These are phyloP conservation scores for Cladophialophora bantiana DNA, from an alignment of 2,329 filamentous ascomycete genomes.

Conservation along the genomic window DNA sequence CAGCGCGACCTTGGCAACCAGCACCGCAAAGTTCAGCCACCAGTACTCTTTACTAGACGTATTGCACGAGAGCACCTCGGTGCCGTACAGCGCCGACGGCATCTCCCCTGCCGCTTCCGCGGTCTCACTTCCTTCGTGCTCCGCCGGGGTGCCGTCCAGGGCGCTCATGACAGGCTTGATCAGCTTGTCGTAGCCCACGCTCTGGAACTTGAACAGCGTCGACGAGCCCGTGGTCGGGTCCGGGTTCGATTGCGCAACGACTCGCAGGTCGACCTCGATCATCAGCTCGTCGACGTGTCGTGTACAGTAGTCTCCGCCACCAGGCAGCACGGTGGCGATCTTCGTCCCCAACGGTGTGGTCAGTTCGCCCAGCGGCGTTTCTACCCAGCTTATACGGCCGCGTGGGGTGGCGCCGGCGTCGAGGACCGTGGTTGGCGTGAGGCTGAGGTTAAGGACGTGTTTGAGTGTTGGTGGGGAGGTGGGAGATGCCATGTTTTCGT, in stretches of 20 bases:
- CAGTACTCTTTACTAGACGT: slow-evolving; percentile 15
- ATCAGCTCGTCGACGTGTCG: slow-evolving; percentile 16
- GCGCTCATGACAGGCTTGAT: slow-evolving; percentile 9
- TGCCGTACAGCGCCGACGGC: slow-evolving; percentile 13
- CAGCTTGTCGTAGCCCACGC: slow-evolving; percentile 11
- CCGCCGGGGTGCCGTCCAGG: slow-evolving; percentile 1
- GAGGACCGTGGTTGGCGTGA: not conserved
- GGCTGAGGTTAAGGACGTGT: slow-evolving; percentile 16
- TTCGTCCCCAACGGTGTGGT: not conserved
- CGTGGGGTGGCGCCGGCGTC: slow-evolving; percentile 13
- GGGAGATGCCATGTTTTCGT: not conserved
- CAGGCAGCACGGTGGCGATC: slow-evolving; percentile 8
- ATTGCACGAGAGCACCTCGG: slow-evolving; percentile 15
- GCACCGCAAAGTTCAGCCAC: slow-evolving; percentile 14
- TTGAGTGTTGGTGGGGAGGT: slow-evolving; percentile 3
- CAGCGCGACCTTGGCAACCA: slow-evolving; percentile 17
- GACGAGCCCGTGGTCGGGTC: not conserved
- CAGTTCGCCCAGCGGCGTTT: not conserved
- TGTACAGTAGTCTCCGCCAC: slow-evolving; percentile 20
- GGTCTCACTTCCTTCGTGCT: too few species aligned
- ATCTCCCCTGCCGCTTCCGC: not conserved
- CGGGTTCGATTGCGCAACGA: not conserved
- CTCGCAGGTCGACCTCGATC: slow-evolving; percentile 13
- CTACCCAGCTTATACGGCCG: slow-evolving; percentile 13
- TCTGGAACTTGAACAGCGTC: slow-evolving; percentile 16